These are phyloP conservation scores for Eutypa lata DNA, from an alignment of 2,329 filamentous ascomycete genomes.

Conservation along the genomic window DNA sequence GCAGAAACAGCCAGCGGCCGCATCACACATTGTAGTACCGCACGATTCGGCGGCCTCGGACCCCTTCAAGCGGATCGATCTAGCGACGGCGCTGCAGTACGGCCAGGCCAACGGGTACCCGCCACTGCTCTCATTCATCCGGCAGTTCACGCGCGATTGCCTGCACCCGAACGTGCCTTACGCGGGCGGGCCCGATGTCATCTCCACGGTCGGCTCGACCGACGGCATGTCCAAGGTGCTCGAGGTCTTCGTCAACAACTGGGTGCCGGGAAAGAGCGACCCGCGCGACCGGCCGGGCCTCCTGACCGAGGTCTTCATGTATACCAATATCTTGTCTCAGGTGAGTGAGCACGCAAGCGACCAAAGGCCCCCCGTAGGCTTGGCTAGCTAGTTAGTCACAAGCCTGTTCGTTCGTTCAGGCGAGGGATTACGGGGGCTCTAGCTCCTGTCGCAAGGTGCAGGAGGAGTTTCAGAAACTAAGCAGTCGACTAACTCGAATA, in stretches of 20 bases:
- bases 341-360: too few species aligned
- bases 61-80: constrained; percentile 68
- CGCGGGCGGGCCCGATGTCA: constrained; percentile 68
- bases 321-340: constrained; percentile 71
- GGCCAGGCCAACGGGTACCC: constrained; percentile 80
- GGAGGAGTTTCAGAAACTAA: too few species aligned
- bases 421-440: not conserved
- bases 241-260: constrained; percentile 72
- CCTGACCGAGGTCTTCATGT: constrained; percentile 76
- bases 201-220: constrained; percentile 78
- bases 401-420: too few species aligned
- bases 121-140: constrained; percentile 72
- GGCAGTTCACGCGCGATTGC: constrained; percentile 72
- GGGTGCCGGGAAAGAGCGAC: constrained; percentile 67
- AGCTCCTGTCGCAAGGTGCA: too few species aligned
- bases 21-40: constrained; percentile 64
- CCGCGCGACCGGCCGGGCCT: constrained; percentile 70
- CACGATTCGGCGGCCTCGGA: constrained; percentile 50
- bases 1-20: constrained; percentile 23
- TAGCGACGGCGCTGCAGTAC: constrained; percentile 82
- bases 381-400: too few species aligned
- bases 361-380: too few species aligned
- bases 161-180: constrained; percentile 83
- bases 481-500: not conserved
- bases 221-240: constrained; percentile 81